A percentile compares a stretch with the other conserved stretches of the same genome.
phyloP scores from a whole-genome alignment of 495 filamentous ascomycete species.

The Podospora anserina region DNA sequence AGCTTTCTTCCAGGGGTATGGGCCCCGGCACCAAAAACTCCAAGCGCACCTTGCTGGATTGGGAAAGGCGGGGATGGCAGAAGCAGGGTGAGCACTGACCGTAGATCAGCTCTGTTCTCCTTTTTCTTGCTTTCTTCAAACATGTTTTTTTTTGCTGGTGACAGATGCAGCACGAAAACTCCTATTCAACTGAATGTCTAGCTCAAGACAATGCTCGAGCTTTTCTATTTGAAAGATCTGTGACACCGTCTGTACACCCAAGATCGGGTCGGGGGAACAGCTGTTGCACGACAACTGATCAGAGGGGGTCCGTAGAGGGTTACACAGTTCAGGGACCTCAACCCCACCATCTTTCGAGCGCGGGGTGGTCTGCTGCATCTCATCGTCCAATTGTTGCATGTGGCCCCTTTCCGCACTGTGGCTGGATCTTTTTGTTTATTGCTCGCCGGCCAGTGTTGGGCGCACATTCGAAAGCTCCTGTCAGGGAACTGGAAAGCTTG shows the following conservation, averaged over 20 bases:
- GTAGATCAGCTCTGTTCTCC: constrained; percentile 3
- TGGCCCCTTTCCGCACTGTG: background rate
- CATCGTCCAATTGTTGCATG: background rate
- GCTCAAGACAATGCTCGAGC: background rate
- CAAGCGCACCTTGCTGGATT: background rate
- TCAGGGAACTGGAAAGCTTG: background rate
- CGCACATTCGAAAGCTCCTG: background rate
- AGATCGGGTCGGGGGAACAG: background rate
- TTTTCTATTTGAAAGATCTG: background rate
- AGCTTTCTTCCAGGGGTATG: background rate
- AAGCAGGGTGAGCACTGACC: constrained; percentile 1
- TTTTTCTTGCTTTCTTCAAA: constrained; percentile 4
- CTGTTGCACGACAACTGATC: background rate
- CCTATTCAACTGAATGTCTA: no score
- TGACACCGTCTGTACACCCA: background rate
- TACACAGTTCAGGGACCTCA: background rate
- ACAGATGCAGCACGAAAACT: no score
- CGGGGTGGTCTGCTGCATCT: background rate
- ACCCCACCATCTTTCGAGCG: background rate
- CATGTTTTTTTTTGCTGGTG: background rate
- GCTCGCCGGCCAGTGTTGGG: background rate
- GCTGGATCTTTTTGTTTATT: background rate
- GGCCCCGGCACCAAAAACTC: constrained; percentile 1
- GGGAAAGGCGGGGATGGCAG: background rate
- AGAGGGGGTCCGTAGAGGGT: background rate